These are phyloP conservation scores for Dipteronia sinensis DNA, from an alignment of 345 rosid genomes.

Conservation along the genomic window DNA sequence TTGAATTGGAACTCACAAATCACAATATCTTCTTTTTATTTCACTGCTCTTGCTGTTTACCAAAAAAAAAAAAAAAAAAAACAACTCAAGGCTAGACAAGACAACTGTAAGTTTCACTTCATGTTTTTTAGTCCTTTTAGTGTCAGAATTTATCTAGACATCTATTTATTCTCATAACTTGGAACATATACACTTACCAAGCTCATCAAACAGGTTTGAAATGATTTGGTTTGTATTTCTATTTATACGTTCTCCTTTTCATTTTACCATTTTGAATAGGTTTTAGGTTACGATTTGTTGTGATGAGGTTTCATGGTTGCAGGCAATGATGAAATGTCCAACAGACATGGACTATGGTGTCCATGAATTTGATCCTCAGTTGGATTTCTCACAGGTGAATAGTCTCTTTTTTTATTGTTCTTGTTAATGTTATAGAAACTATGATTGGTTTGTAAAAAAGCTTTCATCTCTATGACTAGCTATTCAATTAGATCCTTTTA, in stretches of 20 bases:
- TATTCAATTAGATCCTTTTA: neutral
- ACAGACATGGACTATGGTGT: conserved; percentile 27
- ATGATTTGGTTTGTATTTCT: neutral
- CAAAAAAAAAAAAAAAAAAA: neutral
- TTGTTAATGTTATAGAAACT: neutral
- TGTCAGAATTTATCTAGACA: neutral
- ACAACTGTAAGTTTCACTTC: neutral
- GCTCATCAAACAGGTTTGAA: conserved; percentile 4
- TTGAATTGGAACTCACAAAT: conserved; percentile 6
- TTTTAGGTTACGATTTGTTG: neutral
- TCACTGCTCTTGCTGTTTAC: conserved; percentile 2
- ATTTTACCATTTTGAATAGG: neutral
- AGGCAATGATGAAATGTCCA: conserved; percentile 37
- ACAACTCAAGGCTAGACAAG: conserved; percentile 15
- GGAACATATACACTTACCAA: neutral
- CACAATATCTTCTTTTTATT: conserved; percentile 4
- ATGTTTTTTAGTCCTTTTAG: conserved; percentile 1
- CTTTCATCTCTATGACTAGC: no score
- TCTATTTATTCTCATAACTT: neutral
- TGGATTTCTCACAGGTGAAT: conserved; percentile 51
- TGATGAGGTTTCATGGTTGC: conserved; percentile 1
- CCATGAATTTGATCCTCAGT: conserved; percentile 45
- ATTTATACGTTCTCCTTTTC: neutral
- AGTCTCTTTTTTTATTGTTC: neutral
- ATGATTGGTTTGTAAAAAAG: no score